phyloP scores from a whole-genome alignment of 2,329 filamentous ascomycete species.

The Kalmusia sp. region DNA sequence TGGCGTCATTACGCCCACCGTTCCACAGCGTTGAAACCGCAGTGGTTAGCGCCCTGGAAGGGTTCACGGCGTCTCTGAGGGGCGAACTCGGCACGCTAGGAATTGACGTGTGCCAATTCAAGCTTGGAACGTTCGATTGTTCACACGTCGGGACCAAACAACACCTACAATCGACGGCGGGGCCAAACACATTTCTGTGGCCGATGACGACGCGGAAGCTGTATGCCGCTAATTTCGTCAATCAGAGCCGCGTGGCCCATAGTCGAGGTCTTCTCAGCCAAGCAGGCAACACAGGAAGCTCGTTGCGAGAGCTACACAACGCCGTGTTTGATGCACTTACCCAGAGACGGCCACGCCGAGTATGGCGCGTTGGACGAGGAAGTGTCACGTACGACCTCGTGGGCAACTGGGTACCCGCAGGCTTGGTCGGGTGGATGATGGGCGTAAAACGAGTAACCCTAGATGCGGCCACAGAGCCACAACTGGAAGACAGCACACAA shows the following conservation, averaged over 20 bases:
- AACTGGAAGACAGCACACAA: slow-evolving; percentile 53
- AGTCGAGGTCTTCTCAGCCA: slow-evolving; percentile 62
- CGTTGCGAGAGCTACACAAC: slow-evolving; percentile 80
- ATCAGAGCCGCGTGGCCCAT: slow-evolving; percentile 43
- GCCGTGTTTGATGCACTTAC: slow-evolving; percentile 90
- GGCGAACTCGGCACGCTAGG: slow-evolving; percentile 78
- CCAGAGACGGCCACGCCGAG: slow-evolving; percentile 63
- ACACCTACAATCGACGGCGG: slow-evolving; percentile 42
- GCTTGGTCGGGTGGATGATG: slow-evolving; percentile 92
- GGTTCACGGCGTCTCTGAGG: slow-evolving; percentile 81
- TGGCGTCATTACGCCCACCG: slow-evolving; percentile 78
- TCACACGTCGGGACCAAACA: slow-evolving; percentile 63
- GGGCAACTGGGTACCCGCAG: slow-evolving; percentile 77
- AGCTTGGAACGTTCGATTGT: slow-evolving; percentile 90
- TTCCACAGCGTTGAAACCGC: slow-evolving; percentile 87
- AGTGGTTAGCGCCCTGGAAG: slow-evolving; percentile 83
- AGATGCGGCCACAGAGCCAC: slow-evolving; percentile 41
- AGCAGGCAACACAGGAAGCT: slow-evolving; percentile 66
- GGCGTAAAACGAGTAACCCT: slow-evolving; percentile 68
- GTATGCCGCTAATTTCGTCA: slow-evolving; percentile 48
- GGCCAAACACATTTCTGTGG: slow-evolving; percentile 47
- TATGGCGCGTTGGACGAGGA: slow-evolving; percentile 83
- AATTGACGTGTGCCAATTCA: slow-evolving; percentile 84
- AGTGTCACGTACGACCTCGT: slow-evolving; percentile 85
- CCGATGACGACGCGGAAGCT: slow-evolving; percentile 40